Base-by-base conservation (phyloP, 2,329 filamentous ascomycete genomes). In the Diaporthe caulivora region DNA sequence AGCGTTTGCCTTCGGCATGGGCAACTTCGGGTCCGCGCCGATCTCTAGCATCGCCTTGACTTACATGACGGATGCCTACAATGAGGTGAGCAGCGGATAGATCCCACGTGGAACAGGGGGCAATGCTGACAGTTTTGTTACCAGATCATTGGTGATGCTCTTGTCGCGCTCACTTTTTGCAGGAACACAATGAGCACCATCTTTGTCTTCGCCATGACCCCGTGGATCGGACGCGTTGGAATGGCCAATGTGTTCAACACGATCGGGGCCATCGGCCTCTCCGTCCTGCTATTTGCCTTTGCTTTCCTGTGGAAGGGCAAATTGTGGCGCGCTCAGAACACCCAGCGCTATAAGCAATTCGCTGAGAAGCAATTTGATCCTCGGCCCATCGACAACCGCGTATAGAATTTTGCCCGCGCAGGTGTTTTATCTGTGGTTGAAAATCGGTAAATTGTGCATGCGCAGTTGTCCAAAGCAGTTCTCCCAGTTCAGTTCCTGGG, bases 241-340 rank as follows among this genome's bases (percentile, higher is more conserved):
- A 74, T 75, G 44, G 71, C 72, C 7, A 75, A 75, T 37, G 69
- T 75, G 40, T 75, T 75, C 72, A 75, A 75, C 72, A 75, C 74
- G n/a, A 74, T 75, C 21, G 74, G 74, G 4, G 74, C 74, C 21
- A 75, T 75, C 54, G 72, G 72, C 4, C 69, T 74, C 13, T 51
- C 31, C 15, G 74, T 75, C 47, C 58, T 75, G 21, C 69, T 75
- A 5, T 74, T 75, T 44, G 74, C 74, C 18, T 75, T 75, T 58
- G 72, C 44, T 8, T 72, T 75, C 49, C 65, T 75, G 60, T 75
- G 74, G 74, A 74, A 75, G 51, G 74, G 74, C 31, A 75, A 74
- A 53, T n/a, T 44, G 49, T 75, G 74, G 74, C 74, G 74, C 6
- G 31, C 55, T 62, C 57, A 15, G 49, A 71, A 68, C 24, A 65